A percentile compares a stretch with the other conserved stretches of the same genome.
phyloP scores from a whole-genome alignment of 306 rosid species.

The Cyclanthera cordifolia region DNA sequence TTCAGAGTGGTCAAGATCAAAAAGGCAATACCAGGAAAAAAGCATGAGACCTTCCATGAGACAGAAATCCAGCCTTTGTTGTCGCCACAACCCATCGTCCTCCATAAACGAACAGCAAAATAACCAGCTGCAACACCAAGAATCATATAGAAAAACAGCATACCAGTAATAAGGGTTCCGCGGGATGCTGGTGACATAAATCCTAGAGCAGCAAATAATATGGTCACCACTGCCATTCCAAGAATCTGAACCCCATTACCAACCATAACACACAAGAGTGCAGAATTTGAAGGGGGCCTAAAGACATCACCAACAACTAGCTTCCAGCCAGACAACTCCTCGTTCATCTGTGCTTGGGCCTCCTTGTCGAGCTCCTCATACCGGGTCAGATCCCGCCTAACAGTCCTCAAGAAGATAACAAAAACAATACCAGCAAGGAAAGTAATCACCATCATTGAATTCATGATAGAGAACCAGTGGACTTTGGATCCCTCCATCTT shows the following conservation, averaged over 20 bases:
- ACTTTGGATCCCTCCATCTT: slow-evolving; percentile 69
- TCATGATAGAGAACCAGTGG: slow-evolving; percentile 64
- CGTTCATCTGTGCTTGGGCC: slow-evolving; percentile 72
- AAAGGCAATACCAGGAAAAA: slow-evolving; percentile 65
- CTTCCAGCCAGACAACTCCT: slow-evolving; percentile 68
- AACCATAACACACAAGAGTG: slow-evolving; percentile 51
- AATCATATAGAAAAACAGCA: slow-evolving; percentile 55
- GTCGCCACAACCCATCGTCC: slow-evolving; percentile 44
- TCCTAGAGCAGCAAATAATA: slow-evolving; percentile 61
- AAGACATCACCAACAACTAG: slow-evolving; percentile 71
- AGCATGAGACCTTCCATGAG: slow-evolving; percentile 52
- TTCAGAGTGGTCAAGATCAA: slow-evolving; percentile 45
- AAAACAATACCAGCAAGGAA: slow-evolving; percentile 68
- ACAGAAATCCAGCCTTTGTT: slow-evolving; percentile 49
- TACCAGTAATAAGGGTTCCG: slow-evolving; percentile 54
- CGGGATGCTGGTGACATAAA: slow-evolving; percentile 75
- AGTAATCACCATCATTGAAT: slow-evolving; percentile 59
- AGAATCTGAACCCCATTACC: slow-evolving; percentile 66
- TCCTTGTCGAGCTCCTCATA: slow-evolving; percentile 70
- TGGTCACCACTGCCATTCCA: slow-evolving; percentile 65
- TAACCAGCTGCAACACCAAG: slow-evolving; percentile 69
- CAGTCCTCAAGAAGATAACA: slow-evolving; percentile 62
- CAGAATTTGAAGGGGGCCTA: slow-evolving; percentile 36
- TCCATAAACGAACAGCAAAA: slow-evolving; percentile 65
- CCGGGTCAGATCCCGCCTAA: slow-evolving; percentile 55